Percentiles rank a stretch among this genome's conserved stretches.
These are phyloP conservation scores for Colletotrichum lupini DNA, from an alignment of 2,329 filamentous ascomycete genomes.

Conservation along the genomic window DNA sequence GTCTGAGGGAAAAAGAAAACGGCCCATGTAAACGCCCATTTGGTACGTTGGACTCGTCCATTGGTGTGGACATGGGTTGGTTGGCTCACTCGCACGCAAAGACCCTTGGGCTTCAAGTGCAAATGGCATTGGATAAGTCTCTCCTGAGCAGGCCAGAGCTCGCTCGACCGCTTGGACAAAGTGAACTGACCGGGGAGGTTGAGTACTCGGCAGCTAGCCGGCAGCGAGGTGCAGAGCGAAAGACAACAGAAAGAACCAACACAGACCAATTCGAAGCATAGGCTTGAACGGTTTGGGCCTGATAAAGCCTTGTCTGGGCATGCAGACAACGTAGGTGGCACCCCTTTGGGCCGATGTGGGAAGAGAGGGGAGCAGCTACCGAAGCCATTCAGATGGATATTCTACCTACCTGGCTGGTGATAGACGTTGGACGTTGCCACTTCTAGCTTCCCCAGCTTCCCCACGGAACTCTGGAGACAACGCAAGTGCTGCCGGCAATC, in stretches of 20 bases:
- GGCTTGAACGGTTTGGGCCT: slow-evolving; percentile 24
- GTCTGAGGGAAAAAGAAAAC: slow-evolving; percentile 28
- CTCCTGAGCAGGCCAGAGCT: slow-evolving; percentile 21
- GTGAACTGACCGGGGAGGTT: slow-evolving; percentile 15
- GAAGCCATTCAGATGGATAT: slow-evolving; percentile 9
- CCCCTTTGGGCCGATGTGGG: neutral
- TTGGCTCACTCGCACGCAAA: slow-evolving; percentile 22
- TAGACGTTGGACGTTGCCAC: slow-evolving; percentile 2
- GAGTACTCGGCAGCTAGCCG: slow-evolving; percentile 15
- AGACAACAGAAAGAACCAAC: slow-evolving; percentile 1
- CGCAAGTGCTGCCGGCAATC: neutral
- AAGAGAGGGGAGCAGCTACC: slow-evolving; percentile 6
- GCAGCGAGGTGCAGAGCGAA: slow-evolving; percentile 22
- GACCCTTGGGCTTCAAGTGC: slow-evolving; percentile 26
- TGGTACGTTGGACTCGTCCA: slow-evolving; percentile 45
- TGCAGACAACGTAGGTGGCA: slow-evolving; percentile 32
- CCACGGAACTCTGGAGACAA: slow-evolving; percentile 3
- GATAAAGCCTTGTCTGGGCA: slow-evolving; percentile 26
- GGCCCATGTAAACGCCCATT: slow-evolving; percentile 11
- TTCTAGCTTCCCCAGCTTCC: slow-evolving; percentile 6
- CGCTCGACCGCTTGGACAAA: slow-evolving; percentile 29
- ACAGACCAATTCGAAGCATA: slow-evolving; percentile 16
- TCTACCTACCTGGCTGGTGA: neutral
- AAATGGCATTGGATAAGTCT: slow-evolving; percentile 29
- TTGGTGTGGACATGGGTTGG: slow-evolving; percentile 39